Evolutionary conservation across 148 eudicot species (phyloP).

Genomic region (Rhododendron mucronatum): DNA sequence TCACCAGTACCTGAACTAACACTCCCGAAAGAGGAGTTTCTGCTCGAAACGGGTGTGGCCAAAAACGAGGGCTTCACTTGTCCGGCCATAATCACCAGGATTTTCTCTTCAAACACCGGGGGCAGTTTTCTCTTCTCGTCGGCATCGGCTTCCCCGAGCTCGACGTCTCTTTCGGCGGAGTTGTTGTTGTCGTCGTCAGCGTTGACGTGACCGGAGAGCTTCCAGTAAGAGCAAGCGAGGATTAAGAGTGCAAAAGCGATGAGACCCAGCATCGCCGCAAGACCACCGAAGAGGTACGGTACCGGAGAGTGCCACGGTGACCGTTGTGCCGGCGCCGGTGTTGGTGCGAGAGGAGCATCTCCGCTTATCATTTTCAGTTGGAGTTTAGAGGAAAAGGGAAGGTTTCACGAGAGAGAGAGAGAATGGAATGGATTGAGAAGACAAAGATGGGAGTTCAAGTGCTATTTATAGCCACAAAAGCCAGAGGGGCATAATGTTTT

Average conservation of each 20-base stretch:
- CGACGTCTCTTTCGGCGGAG: constrained; percentile 33
- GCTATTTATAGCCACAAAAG: constrained; percentile 22
- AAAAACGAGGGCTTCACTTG: constrained; percentile 55
- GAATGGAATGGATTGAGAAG: background rate
- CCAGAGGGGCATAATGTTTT: background rate
- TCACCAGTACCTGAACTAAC: background rate
- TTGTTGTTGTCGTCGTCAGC: constrained; percentile 4
- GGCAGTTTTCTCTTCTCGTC: constrained; percentile 11
- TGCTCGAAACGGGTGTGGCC: constrained; percentile 48
- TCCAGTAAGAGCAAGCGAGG: constrained; percentile 74
- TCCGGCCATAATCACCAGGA: constrained; percentile 70
- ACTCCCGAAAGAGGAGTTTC: constrained; percentile 30
- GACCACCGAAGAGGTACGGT: constrained; percentile 73
- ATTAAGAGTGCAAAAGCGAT: constrained; percentile 72
- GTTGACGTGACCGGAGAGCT: constrained; percentile 33
- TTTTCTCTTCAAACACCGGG: constrained; percentile 29
- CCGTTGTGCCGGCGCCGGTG: constrained; percentile 18
- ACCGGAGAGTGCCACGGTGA: constrained; percentile 83
- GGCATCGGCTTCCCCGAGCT: constrained; percentile 29
- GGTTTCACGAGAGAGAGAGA: background rate
- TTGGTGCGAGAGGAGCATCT: constrained; percentile 5
- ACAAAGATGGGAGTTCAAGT: background rate
- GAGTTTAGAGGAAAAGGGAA: background rate
- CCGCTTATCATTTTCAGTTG: constrained; percentile 19
- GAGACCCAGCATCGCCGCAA: constrained; percentile 76